A percentile compares a stretch with the other conserved stretches of the same genome.
phyloP scores from a whole-genome alignment of 106 monocot genomes.

The Agapanthus africanus region DNA sequence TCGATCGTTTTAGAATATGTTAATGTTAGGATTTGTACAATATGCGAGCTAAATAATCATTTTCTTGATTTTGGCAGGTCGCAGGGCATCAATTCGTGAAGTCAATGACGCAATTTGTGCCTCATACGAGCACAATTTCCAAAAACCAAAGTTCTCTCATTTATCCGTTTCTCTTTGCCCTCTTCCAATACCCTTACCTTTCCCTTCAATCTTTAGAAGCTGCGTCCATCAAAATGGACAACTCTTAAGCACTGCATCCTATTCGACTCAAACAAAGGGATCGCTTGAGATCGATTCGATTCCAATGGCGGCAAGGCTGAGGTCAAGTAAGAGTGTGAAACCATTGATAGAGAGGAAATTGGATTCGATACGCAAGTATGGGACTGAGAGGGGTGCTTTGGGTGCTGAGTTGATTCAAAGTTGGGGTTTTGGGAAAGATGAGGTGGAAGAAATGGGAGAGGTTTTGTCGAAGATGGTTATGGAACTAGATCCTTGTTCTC shows the following conservation, averaged over 20 bases:
- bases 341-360: slow-evolving; percentile 62
- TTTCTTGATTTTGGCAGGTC: slow-evolving; percentile 23
- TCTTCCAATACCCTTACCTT: slow-evolving; percentile 80
- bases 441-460: slow-evolving; percentile 79
- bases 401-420: slow-evolving; percentile 48
- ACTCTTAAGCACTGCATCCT: slow-evolving; percentile 9
- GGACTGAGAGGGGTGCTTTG: slow-evolving; percentile 46
- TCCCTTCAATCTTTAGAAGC: slow-evolving; percentile 70
- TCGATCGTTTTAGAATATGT: too few species aligned
- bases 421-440: slow-evolving; percentile 80
- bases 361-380: slow-evolving; percentile 42
- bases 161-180: slow-evolving; percentile 57
- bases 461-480: slow-evolving; percentile 35
- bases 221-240: slow-evolving; percentile 52
- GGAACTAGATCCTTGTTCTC: slow-evolving; percentile 30
- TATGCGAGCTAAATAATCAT: neutral
- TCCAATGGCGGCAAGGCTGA: slow-evolving; percentile 68
- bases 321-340: slow-evolving; percentile 66
- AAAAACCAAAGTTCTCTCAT: slow-evolving; percentile 41
- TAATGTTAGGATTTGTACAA: too few species aligned
- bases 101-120: slow-evolving; percentile 32
- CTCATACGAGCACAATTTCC: slow-evolving; percentile 18
- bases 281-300: slow-evolving; percentile 69
- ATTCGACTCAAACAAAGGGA: slow-evolving; percentile 23
- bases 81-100: slow-evolving; percentile 49